Conservation (phyloP, 2,329 filamentous ascomycete genomes). For the Nothopassalora personata region DNA sequence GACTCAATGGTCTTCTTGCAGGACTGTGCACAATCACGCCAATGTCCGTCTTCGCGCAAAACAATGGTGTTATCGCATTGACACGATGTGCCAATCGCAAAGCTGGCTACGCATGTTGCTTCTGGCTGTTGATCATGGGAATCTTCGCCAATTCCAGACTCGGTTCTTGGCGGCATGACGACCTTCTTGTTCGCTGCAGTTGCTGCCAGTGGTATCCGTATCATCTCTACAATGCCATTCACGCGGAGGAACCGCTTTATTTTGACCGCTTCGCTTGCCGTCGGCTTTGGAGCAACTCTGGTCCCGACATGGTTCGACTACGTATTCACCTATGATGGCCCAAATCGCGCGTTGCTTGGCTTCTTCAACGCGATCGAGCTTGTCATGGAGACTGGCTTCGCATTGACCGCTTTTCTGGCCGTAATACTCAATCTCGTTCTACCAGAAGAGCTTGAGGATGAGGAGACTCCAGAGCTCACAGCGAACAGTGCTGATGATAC, state of each 20-base stretch:
- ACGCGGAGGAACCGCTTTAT: conserved; percentile 79
- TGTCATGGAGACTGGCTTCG: conserved; percentile 57
- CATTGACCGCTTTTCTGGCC: conserved; percentile 66
- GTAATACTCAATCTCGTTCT: conserved; percentile 69
- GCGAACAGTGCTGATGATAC: conserved; percentile 37
- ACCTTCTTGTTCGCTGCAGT: conserved; percentile 77
- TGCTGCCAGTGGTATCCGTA: conserved; percentile 70
- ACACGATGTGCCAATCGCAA: conserved; percentile 76
- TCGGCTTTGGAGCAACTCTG: conserved; percentile 58
- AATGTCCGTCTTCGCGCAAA: conserved; percentile 76
- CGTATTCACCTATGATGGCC: conserved; percentile 67
- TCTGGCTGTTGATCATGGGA: conserved; percentile 75
- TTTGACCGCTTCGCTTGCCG: conserved; percentile 65
- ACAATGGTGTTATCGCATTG: conserved; percentile 78
- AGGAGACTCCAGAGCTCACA: conserved; percentile 40
- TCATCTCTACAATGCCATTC: conserved; percentile 66
- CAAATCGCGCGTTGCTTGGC: conserved; percentile 62
- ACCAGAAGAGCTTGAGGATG: conserved; percentile 69
- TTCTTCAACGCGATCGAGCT: conserved; percentile 63
- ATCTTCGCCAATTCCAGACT: conserved; percentile 66
- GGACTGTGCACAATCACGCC: conserved; percentile 74
- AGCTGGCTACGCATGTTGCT: conserved; percentile 71
- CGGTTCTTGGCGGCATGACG: conserved; percentile 51
- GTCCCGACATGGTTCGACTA: conserved; percentile 41
- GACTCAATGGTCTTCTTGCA: conserved; percentile 65